phyloP scores from a whole-genome alignment of 495 filamentous ascomycete genomes.

The Annulohypoxylon stygium region DNA sequence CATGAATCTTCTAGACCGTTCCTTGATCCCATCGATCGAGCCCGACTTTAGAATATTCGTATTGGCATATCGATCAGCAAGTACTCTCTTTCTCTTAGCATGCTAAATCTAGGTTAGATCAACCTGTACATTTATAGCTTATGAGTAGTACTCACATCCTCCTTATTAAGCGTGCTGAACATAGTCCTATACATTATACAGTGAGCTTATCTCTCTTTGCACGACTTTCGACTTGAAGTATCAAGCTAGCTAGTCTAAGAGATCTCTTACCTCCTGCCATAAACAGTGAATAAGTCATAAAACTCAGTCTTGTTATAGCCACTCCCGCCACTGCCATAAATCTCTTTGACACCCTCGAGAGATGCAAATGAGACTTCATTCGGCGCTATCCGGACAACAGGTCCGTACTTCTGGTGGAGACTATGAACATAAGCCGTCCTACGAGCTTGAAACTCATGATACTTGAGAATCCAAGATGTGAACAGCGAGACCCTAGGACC shows the following conservation, averaged over 20 bases:
- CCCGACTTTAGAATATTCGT: conserved; percentile 69
- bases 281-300: conserved; percentile 73
- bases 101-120: conserved; percentile 59
- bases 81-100: conserved; percentile 68
- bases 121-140: background rate
- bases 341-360: conserved; percentile 71
- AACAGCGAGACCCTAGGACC: conserved; percentile 67
- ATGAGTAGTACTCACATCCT: conserved; percentile 56
- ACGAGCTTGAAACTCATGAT: conserved; percentile 67
- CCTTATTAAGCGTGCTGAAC: conserved; percentile 71
- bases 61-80: conserved; percentile 76
- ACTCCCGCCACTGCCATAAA: conserved; percentile 73
- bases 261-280: conserved; percentile 61
- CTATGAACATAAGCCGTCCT: conserved; percentile 67
- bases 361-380: conserved; percentile 73
- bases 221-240: background rate
- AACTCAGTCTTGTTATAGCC: conserved; percentile 78
- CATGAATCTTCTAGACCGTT: conserved; percentile 66
- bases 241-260: background rate
- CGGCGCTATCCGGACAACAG: conserved; percentile 68
- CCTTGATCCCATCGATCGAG: conserved; percentile 66
- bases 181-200: conserved; percentile 60
- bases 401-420: conserved; percentile 68
- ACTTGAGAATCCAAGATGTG: conserved; percentile 67
- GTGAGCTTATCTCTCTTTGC: conserved; percentile 25